A percentile compares a stretch with the other conserved stretches of the same genome.
Conservation (phyloP, 495 filamentous ascomycete genomes). For the Penicillium atrosanguineum region DNA sequence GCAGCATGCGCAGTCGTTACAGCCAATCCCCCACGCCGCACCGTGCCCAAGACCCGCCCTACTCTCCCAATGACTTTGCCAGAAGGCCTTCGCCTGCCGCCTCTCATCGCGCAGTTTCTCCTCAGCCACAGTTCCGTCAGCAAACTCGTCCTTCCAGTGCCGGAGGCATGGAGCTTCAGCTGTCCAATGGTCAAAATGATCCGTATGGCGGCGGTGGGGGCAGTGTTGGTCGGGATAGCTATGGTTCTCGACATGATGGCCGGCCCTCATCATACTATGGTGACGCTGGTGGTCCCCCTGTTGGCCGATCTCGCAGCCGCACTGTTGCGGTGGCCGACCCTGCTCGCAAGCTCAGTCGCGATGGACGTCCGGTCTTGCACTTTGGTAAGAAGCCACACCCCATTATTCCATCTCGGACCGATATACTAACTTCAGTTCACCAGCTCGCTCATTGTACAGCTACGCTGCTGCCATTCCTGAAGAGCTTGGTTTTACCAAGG, state of each 20-base stretch:
- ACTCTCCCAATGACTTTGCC: slow-evolving; percentile 48
- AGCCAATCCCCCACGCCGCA: slow-evolving; percentile 45
- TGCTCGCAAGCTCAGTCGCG: slow-evolving; percentile 72
- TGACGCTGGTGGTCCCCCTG: slow-evolving; percentile 43
- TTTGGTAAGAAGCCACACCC: slow-evolving; percentile 66
- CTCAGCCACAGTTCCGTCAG: slow-evolving; percentile 55
- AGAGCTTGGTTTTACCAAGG: slow-evolving; percentile 90
- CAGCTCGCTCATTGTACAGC: slow-evolving; percentile 90
- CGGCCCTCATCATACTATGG: slow-evolving; percentile 63
- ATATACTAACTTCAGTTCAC: slow-evolving; percentile 13
- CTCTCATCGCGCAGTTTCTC: slow-evolving; percentile 51
- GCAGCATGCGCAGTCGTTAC: slow-evolving; percentile 39
- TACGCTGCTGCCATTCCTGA: slow-evolving; percentile 94
- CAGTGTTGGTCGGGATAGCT: slow-evolving; percentile 46
- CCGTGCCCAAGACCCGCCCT: slow-evolving; percentile 55
- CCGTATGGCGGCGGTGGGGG: slow-evolving; percentile 37
- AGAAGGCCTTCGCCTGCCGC: slow-evolving; percentile 52
- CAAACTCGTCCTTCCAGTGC: slow-evolving; percentile 65
- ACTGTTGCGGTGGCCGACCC: slow-evolving; percentile 63
- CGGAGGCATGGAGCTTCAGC: slow-evolving; percentile 76
- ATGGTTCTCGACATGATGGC: slow-evolving; percentile 51
- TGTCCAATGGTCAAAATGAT: slow-evolving; percentile 55
- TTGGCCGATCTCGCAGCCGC: slow-evolving; percentile 69
- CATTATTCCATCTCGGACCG: neutral
- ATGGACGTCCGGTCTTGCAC: slow-evolving; percentile 85